A percentile compares a stretch with the other conserved stretches of the same genome.
Evolutionary conservation across 257 asterid genomes (phyloP).

Genomic region (Ophiorrhiza pumila): DNA sequence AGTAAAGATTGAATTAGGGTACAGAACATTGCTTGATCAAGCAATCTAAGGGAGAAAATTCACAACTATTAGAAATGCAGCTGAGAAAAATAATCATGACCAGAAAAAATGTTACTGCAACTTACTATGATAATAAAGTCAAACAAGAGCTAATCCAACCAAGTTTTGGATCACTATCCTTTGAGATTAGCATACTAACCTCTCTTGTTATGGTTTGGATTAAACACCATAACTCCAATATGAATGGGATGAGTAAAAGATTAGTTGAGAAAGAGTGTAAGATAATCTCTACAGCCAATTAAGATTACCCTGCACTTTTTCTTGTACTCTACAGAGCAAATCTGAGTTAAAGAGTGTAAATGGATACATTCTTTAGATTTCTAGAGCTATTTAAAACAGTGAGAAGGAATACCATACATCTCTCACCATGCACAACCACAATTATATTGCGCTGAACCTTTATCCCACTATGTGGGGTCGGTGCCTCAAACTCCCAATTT

Average conservation of each 20-base stretch:
- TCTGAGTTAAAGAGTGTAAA: neutral
- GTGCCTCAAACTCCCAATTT: no score
- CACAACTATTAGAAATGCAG: neutral
- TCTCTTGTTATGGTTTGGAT: neutral
- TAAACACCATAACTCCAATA: neutral
- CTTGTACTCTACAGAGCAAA: neutral
- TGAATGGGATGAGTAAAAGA: neutral
- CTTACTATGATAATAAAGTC: neutral
- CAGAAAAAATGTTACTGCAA: neutral
- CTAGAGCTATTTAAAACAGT: neutral
- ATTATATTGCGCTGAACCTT: no score
- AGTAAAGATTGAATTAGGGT: slow-evolving; percentile 18
- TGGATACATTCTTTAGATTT: neutral
- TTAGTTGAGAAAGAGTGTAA: neutral
- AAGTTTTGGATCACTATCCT: neutral
- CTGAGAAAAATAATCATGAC: neutral
- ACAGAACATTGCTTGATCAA: neutral
- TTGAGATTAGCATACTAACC: neutral
- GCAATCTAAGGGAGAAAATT: neutral
- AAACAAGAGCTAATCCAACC: neutral
- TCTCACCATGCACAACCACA: neutral
- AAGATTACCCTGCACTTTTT: neutral
- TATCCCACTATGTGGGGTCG: no score
- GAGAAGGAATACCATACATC: neutral
- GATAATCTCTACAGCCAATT: neutral